phyloP scores from a whole-genome alignment of 225 moss, liverwort and hornwort genomes.

The Physcomitrium patens region DNA sequence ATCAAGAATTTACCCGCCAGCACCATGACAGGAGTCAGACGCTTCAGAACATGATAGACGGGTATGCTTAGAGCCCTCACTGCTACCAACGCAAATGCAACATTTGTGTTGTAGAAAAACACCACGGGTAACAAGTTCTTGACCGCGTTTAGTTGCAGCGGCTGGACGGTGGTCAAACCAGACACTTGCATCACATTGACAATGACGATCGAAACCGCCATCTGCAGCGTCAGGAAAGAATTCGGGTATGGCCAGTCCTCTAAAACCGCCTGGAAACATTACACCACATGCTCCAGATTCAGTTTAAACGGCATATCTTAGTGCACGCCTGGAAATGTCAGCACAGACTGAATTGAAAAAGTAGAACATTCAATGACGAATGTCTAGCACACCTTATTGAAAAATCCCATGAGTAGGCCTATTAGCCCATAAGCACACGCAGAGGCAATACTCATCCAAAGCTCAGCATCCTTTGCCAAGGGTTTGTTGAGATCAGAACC shows the following conservation, averaged over 20 bases:
- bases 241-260: conserved; percentile 43
- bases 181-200: conserved; percentile 29
- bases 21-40: conserved; percentile 48
- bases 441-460: conserved; percentile 26
- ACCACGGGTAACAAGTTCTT: conserved; percentile 36
- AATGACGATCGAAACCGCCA: conserved; percentile 36
- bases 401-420: conserved; percentile 36
- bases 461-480: no score
- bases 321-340: not conserved
- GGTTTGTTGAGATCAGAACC: not conserved
- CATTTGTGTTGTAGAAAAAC: conserved; percentile 48
- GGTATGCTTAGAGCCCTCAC: conserved; percentile 45
- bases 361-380: not conserved
- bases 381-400: conserved; percentile 26
- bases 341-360: not conserved
- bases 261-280: conserved; percentile 35
- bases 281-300: not conserved
- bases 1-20: conserved; percentile 30
- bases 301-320: not conserved
- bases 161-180: conserved; percentile 32
- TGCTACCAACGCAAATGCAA: conserved; percentile 45
- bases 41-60: conserved; percentile 49
- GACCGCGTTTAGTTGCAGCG: conserved; percentile 33
- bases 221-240: conserved; percentile 42
- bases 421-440: conserved; percentile 32